Conservation (phyloP, 306 rosid species). For the Sicyos baderoa region DNA sequence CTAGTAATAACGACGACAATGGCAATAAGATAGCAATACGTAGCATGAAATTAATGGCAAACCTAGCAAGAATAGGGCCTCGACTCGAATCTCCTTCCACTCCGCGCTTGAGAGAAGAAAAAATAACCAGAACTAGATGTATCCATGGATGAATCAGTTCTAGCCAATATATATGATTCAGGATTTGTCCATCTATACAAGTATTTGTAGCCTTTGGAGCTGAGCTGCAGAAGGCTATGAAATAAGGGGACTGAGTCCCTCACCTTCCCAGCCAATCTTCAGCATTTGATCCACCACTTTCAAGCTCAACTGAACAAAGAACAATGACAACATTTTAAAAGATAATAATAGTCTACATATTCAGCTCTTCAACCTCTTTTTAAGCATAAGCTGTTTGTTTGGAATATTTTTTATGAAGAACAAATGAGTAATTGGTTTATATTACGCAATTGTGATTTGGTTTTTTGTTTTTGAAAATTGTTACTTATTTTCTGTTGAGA, state of each 20-base stretch:
- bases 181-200: slow-evolving; percentile 9
- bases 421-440: too few relatives aligned
- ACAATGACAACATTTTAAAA: slow-evolving; percentile 7
- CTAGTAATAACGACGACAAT: background rate
- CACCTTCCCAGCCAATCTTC: slow-evolving; percentile 98
- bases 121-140: background rate
- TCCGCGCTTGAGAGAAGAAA: background rate
- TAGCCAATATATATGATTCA: slow-evolving; percentile 2
- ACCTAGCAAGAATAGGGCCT: background rate
- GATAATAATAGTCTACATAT: background rate
- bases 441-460: background rate
- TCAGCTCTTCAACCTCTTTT: slow-evolving; percentile 5
- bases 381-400: too few relatives aligned
- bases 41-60: background rate
- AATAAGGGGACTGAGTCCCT: slow-evolving; percentile 61
- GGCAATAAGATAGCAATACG: background rate
- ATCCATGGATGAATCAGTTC: background rate
- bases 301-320: slow-evolving; percentile 83
- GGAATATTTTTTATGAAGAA: too few relatives aligned
- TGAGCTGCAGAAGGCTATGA: slow-evolving; percentile 41
- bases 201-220: slow-evolving; percentile 11
- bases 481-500: background rate
- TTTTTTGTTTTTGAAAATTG: background rate
- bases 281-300: slow-evolving; percentile 96
- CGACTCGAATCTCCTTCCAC: background rate